Evolutionary conservation across 495 filamentous ascomycete species (phyloP), one percentile per base, ranked within the genome.

Genomic region (Bryoglossum gracile): DNA sequence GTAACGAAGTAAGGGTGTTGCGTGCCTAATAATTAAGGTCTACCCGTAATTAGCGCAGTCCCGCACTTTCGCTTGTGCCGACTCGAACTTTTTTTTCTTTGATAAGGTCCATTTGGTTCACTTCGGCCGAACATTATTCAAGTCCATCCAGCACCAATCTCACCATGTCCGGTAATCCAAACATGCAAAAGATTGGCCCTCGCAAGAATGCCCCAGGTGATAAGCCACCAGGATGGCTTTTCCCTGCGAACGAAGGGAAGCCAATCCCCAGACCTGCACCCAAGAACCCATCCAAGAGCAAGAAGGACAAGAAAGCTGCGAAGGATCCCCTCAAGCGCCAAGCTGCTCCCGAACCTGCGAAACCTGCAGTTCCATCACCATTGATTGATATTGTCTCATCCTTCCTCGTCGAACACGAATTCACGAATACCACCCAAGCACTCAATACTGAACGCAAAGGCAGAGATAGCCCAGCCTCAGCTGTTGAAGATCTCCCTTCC

Each of bases 361-460:
- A 48, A 24, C 13, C 51, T 8, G 53, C 67, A 45, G 75, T 75
- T 25, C 74, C 82, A 8, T 53, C 73, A 16, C 73, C 80, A 58
- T 65, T 89, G 13, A 59, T 87, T 51, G 73, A 78, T 33, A 68
- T 86, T n/a, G 72, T 89, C 53, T 75, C 77, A 24, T 65, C 68
- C 11, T 88, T 87, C 65, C 71, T 89, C 24, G 69, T 73, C 52
- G 76, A 82, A 33, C 75, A 82, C 61, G 77, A 79, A 24, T 86
- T 84, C 54, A 58, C 70, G 16, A 67, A 67, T 33, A 74, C 85
- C 22, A 76, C 74, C 48, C 63, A 69, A 49, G 69, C 78, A 2
- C 81, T 87, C 53, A 62, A 64, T 17, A 76, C 82, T 52, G 80
- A 87, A 51, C 66, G 72, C 25, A 60, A 58, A 38, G 67, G 62